These are phyloP conservation scores for Neofusicoccum kwambonambiense DNA, from an alignment of 2,329 filamentous ascomycete genomes.

Conservation along the genomic window DNA sequence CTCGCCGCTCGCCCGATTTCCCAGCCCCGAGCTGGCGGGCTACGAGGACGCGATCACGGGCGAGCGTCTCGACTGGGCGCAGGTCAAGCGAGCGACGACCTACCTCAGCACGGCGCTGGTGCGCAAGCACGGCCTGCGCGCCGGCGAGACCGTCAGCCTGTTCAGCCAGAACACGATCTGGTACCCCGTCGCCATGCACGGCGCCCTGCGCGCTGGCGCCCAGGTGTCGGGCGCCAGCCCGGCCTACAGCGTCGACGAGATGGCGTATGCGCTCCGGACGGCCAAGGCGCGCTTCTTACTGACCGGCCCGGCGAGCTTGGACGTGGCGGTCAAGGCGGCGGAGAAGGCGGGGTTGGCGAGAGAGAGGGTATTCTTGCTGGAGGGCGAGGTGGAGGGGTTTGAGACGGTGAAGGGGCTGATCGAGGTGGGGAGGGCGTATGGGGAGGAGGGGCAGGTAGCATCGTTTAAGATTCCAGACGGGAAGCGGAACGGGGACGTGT, in stretches of 20 bases:
- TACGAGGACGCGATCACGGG: slow-evolving; percentile 61
- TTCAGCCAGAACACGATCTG: slow-evolving; percentile 66
- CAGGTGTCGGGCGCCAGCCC: slow-evolving; percentile 63
- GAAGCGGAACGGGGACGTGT: slow-evolving; percentile 57
- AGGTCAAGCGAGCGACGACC: slow-evolving; percentile 58
- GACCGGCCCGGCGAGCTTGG: slow-evolving; percentile 55
- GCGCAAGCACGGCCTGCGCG: slow-evolving; percentile 53
- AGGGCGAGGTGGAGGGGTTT: slow-evolving; percentile 53
- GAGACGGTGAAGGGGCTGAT: slow-evolving; percentile 49
- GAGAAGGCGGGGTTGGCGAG: slow-evolving; percentile 54
- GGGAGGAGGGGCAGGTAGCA: slow-evolving; percentile 44
- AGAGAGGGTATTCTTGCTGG: slow-evolving; percentile 56
- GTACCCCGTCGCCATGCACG: slow-evolving; percentile 65
- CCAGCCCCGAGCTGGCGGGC: slow-evolving; percentile 45
- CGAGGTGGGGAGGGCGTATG: slow-evolving; percentile 42
- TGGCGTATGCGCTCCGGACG: slow-evolving; percentile 63
- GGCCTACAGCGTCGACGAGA: slow-evolving; percentile 66
- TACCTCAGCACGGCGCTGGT: slow-evolving; percentile 61
- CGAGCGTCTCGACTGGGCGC: slow-evolving; percentile 57
- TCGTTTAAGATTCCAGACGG: slow-evolving; percentile 52
- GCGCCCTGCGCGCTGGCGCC: slow-evolving; percentile 53
- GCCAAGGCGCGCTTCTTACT: slow-evolving; percentile 58
- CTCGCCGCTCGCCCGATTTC: slow-evolving; percentile 47
- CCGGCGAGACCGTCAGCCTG: slow-evolving; percentile 58
- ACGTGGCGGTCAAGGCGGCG: slow-evolving; percentile 55